Evolutionary conservation across 257 asterid species (phyloP), one percentile per base, ranked within the genome.

Genomic region (Salvia splendens): DNA sequence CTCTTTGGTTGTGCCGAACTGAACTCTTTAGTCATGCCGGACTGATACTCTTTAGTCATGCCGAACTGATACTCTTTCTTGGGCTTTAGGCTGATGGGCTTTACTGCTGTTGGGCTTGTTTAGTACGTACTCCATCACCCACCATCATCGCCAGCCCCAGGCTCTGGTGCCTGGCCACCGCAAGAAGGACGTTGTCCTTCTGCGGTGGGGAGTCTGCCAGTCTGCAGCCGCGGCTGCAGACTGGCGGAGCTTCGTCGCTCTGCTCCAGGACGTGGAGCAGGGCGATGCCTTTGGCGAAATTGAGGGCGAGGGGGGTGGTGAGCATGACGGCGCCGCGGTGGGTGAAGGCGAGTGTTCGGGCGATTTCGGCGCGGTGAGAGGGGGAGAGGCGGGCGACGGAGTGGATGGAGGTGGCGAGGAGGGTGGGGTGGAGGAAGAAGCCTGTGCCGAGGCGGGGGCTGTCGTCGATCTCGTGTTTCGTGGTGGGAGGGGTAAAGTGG

Each of bases 401-500:
- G 51, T 40, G 35, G 3, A 16, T 3, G 65, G 65, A 60, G 50
- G 65, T 60, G 65, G 48, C 65, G 51, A 60, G 40, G 33, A 60
- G 50, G 3, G 65, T 60, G 51, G 65, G 65, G 32, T 60, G 5
- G 36, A 60, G 33, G 65, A 60, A 60, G 5, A 60, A 60, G 2
- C 51, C 65, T 38, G 65, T 40, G 65, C 36, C 51, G 33, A 40
- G 50, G 33, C 65, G 65, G 65, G 65, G 47, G 36, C 36, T 16
- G 36, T 60, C 3, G 65, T 60, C 38, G 65, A 41, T 60, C 14
- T 60, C 65, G 10, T 14, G 12, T 10, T 40, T 15, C 15, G 0
- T 38, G 15, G 8, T 38, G 10, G 65, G 65, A 20, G 32, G 15
- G 65, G 51, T 40, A 51, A 60, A 60, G 65, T 60, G 65, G 65